phyloP scores from a whole-genome alignment of 192 early-diverging fungal genomes.

The Funneliformis geosporum region DNA sequence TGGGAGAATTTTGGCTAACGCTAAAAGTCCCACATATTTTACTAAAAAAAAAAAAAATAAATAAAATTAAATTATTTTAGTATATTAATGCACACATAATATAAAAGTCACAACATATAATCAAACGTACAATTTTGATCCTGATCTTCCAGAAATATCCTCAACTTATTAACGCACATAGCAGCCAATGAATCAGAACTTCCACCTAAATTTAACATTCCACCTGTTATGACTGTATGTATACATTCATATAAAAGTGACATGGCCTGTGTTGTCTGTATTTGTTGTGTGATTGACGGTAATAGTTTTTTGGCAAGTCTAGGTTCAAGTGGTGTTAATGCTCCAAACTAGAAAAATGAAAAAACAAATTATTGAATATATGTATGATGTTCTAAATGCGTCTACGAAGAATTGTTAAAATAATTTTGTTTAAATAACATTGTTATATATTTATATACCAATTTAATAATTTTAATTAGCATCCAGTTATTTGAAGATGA shows the following conservation, averaged over 20 bases:
- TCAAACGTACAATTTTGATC: constrained; percentile 86
- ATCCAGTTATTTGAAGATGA: constrained; percentile 98
- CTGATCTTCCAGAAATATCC: constrained; percentile 76
- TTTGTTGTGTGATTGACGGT: constrained; percentile 77
- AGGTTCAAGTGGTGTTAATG: constrained; percentile 90
- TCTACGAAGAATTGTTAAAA: constrained; percentile 36
- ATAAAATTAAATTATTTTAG: neutral
- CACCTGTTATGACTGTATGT: constrained; percentile 87
- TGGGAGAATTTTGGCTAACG: constrained; percentile 78
- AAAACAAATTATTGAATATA: neutral
- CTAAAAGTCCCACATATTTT: constrained; percentile 90
- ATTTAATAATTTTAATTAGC: constrained; percentile 99
- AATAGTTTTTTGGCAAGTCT: constrained; percentile 88
- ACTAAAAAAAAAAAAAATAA: constrained; percentile 48
- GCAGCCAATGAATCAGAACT: constrained; percentile 65
- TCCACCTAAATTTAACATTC: constrained; percentile 71
- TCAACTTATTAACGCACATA: constrained; percentile 82
- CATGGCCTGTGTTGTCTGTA: constrained; percentile 90
- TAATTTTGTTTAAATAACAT: neutral
- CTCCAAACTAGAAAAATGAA: constrained; percentile 70
- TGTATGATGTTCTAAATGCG: neutral
- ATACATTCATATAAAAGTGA: constrained; percentile 98
- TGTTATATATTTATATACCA: constrained; percentile 60
- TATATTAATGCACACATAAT: neutral
- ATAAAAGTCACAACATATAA: constrained; percentile 3